These are phyloP conservation scores for Mariannaea sp. DNA, from an alignment of 2,329 filamentous ascomycete genomes.

Conservation along the genomic window DNA sequence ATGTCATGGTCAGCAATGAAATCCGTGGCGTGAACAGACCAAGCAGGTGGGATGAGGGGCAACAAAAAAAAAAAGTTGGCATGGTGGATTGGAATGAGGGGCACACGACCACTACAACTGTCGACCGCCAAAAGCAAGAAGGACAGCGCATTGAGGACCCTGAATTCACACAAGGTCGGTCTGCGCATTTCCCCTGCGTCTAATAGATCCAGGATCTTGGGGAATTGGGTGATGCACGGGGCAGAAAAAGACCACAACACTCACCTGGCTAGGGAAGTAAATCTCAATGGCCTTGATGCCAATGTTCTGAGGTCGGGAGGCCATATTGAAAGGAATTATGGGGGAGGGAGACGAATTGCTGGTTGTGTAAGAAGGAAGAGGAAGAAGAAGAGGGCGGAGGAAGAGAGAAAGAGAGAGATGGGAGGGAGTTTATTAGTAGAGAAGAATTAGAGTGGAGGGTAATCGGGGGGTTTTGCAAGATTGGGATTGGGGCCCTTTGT, in stretches of 20 bases:
- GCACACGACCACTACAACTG: constrained; percentile 32
- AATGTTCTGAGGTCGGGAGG: constrained; percentile 80
- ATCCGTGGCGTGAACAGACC: constrained; percentile 18
- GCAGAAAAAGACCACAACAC: constrained; percentile 39
- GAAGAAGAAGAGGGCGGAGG: constrained; percentile 16
- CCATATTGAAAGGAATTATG: constrained; percentile 56
- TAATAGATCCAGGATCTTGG: background rate
- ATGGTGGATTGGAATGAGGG: constrained; percentile 29
- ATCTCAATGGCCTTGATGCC: constrained; percentile 93
- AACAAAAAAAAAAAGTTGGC: constrained; percentile 18
- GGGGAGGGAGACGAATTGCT: background rate
- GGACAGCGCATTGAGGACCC: constrained; percentile 29
- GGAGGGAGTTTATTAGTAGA: constrained; percentile 15
- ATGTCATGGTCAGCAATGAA: constrained; percentile 37
- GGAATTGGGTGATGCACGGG: constrained; percentile 20
- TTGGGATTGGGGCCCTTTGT: constrained; percentile 30
- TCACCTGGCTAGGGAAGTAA: constrained; percentile 84
- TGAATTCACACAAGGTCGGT: constrained; percentile 16
- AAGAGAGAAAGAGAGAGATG: constrained; percentile 6
- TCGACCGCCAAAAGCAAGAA: constrained; percentile 19
- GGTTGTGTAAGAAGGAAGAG: constrained; percentile 16
- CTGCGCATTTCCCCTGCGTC: background rate
- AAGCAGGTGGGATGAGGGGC: constrained; percentile 30
- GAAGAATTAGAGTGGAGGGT: constrained; percentile 13
- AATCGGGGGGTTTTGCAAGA: constrained; percentile 31